Evolutionary conservation across 1,139 yeast species (phyloP).

Genomic region (Hansenula lynferdii): DNA sequence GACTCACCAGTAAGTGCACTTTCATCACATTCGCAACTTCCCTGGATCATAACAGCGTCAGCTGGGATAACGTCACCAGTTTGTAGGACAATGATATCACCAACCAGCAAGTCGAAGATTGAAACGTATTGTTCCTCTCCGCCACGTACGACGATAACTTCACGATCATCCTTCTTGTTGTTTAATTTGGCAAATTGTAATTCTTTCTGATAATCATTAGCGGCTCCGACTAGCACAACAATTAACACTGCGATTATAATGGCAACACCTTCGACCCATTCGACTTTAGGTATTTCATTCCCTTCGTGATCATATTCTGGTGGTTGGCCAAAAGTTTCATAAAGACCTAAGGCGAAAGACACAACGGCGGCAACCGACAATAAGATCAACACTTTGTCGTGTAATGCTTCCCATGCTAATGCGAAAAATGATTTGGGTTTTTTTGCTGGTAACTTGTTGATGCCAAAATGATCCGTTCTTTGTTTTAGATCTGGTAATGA

Average conservation of each 20-base stretch:
- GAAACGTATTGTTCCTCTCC: conserved; percentile 68
- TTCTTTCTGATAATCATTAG: conserved; percentile 94
- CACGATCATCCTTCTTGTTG: conserved; percentile 81
- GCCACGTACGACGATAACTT: conserved; percentile 68
- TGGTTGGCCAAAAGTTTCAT: conserved; percentile 87
- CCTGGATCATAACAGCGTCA: conserved; percentile 73
- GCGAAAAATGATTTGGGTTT: conserved; percentile 60
- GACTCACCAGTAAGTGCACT: conserved; percentile 94
- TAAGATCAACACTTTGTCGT: conserved; percentile 85
- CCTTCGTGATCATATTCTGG: conserved; percentile 77
- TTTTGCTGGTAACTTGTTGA: conserved; percentile 65
- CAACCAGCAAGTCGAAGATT: conserved; percentile 75
- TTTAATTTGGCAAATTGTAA: conserved; percentile 86
- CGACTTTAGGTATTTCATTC: conserved; percentile 68
- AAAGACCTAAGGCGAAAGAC: conserved; percentile 85
- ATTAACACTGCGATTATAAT: conserved; percentile 87
- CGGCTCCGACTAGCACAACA: conserved; percentile 90
- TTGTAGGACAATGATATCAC: conserved; percentile 76
- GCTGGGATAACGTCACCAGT: conserved; percentile 96
- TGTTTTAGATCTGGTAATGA: conserved; percentile 19
- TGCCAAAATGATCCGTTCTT: conserved; percentile 45
- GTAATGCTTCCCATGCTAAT: conserved; percentile 78
- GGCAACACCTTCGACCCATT: conserved; percentile 99
- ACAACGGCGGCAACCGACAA: conserved; percentile 83
- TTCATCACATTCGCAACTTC: conserved; percentile 85